A percentile compares a stretch with the other conserved stretches of the same genome.
These are phyloP conservation scores for Fusarium armeniacum DNA, from an alignment of 2,329 filamentous ascomycete genomes.

Conservation along the genomic window DNA sequence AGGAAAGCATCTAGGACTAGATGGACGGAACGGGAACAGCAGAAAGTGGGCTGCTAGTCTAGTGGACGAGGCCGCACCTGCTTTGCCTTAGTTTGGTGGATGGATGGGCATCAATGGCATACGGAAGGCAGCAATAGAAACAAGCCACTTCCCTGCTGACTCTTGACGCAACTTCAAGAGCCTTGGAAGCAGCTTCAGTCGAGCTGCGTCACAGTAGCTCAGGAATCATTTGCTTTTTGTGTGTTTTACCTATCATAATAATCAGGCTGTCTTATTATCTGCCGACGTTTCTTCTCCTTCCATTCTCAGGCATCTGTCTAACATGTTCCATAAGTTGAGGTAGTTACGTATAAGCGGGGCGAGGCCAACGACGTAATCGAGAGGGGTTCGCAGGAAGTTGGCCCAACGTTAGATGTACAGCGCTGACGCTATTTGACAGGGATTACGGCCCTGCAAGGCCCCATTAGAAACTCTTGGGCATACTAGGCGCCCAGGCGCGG, in stretches of 20 bases:
- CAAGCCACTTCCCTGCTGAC: slow-evolving; percentile 32
- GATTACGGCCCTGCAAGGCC: slow-evolving; percentile 25
- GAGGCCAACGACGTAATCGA: slow-evolving; percentile 48
- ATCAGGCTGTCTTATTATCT: slow-evolving; percentile 15
- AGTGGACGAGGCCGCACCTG: slow-evolving; percentile 23
- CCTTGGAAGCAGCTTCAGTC: not conserved
- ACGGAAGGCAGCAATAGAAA: slow-evolving; percentile 41
- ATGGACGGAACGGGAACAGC: slow-evolving; percentile 12
- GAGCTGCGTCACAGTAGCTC: not conserved
- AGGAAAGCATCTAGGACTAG: slow-evolving; percentile 9
- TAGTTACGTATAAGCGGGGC: slow-evolving; percentile 26
- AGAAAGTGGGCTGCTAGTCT: slow-evolving; percentile 30
- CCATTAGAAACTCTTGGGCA: slow-evolving; percentile 30
- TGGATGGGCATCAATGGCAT: slow-evolving; percentile 45
- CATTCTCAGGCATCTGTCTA: not conserved
- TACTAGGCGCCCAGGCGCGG: slow-evolving; percentile 28
- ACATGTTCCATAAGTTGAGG: not conserved
- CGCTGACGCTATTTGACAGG: slow-evolving; percentile 46
- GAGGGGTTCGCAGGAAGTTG: slow-evolving; percentile 41
- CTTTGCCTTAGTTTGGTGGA: slow-evolving; percentile 26
- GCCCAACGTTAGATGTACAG: slow-evolving; percentile 26
- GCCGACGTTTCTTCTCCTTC: not conserved
- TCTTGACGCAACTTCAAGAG: slow-evolving; percentile 1
- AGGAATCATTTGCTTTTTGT: not conserved
- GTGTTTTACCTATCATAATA: slow-evolving; percentile 2